Base-by-base conservation (phyloP, 2,329 filamentous ascomycete species). In the Metarhizium brunneum region DNA sequence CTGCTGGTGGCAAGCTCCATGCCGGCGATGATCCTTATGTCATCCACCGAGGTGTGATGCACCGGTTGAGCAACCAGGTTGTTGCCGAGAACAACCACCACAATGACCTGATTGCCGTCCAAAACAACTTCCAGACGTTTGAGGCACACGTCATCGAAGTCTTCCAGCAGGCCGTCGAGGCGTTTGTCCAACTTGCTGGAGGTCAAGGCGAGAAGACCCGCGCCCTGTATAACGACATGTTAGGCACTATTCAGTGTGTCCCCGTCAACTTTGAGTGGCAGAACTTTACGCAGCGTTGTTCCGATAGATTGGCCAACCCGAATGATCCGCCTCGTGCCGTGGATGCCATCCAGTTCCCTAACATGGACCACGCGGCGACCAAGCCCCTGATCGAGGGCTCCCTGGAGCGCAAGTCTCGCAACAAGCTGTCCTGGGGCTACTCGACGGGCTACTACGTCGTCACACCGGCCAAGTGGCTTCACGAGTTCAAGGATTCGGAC, bases 401-500 rank as follows among this genome's bases (percentile, higher is more conserved):
- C 0, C 80, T 99, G 51, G 90, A 96, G 76, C 87, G 90, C 67
- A 97, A 96, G 75, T 90, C 87, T 59, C 88, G 91, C 63, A 88
- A 95, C 70, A 86, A 95, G 72, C 82, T 90, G 36, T 81, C 81
- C 20, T 83, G 87, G 72, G 87, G 87, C 57, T 94, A 89, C 71
- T 85, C 84, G 60, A 83, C 88, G 0, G 84, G 82, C 55, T 96
- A 95, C 78, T 99, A 96, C 68, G 92, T 94, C 56, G 84, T 97
- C 50, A 95, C 91, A 0, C 88, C 90, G 0, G 82, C 88, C 56
- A 90, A 89, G 66, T 99, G 87, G 73, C 75, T 99, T 57, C 94
- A 99, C 74, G 92, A 96, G 71, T 99, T 95, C 79, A 95, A 95
- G 74, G 91, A 95, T 66, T 87, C 89, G 67, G 92, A 97, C 65